Percentiles rank a stretch among this genome's conserved stretches.
Conservation (phyloP, 2,329 filamentous ascomycete genomes). For the Talaromyces albobiverticillius region DNA sequence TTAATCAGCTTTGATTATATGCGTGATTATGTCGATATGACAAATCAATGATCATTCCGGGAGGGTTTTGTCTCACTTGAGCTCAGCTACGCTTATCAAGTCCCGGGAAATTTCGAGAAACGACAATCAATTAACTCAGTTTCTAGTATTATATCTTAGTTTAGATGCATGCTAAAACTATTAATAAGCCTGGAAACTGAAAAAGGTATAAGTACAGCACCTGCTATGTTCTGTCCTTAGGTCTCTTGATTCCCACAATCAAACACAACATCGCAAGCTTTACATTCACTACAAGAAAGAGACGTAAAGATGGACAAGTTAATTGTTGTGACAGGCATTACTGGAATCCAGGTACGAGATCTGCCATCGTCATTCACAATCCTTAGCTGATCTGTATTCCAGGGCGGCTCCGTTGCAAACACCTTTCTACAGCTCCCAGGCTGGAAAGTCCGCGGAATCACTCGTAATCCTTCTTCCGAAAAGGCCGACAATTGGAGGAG, state of each 20-base stretch:
- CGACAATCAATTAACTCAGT: no score
- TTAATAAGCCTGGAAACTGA: neutral
- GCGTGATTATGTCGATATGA: no score
- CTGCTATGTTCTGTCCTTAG: no score
- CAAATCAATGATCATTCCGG: no score
- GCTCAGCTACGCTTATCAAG: no score
- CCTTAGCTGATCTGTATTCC: neutral
- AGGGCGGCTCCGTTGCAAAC: conserved; percentile 2
- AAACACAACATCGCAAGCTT: neutral
- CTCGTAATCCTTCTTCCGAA: neutral
- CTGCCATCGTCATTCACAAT: neutral
- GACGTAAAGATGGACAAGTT: neutral
- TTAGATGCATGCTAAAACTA: neutral
- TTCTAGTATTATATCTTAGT: no score
- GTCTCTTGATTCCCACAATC: neutral
- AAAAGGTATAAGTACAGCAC: no score
- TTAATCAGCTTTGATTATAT: no score
- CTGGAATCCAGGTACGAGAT: neutral
- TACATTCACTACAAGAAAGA: neutral
- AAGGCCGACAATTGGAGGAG: neutral
- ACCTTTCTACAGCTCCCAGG: neutral
- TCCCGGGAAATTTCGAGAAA: no score
- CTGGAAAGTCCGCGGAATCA: conserved; percentile 8
- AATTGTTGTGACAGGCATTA: neutral
- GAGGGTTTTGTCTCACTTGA: no score